Percentiles rank a stretch among this genome's conserved stretches.
These are phyloP conservation scores for Stephanocyclus meneghinianus DNA, from an alignment of 352 stramenopile species.

Conservation along the genomic window DNA sequence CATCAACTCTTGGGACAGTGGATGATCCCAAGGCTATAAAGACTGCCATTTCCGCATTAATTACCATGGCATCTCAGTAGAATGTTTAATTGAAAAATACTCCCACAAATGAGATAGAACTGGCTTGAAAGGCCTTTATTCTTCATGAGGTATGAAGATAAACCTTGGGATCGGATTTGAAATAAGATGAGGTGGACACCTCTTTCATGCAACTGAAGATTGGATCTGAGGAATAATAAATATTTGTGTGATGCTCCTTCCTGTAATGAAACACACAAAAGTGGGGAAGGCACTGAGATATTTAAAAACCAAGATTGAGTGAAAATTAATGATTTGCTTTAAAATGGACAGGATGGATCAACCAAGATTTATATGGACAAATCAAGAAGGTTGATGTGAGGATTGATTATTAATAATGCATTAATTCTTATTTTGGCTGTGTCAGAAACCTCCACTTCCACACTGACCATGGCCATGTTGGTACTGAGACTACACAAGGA, in stretches of 20 bases:
- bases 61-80: constrained; percentile 30
- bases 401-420: constrained; percentile 58
- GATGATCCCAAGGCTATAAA: constrained; percentile 38
- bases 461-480: constrained; percentile 44
- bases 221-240: constrained; percentile 46
- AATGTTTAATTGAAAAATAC: constrained; percentile 20
- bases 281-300: constrained; percentile 30
- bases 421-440: constrained; percentile 60
- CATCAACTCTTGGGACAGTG: constrained; percentile 31
- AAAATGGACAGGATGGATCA: constrained; percentile 57
- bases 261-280: constrained; percentile 1
- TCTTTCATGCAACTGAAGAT: constrained; percentile 36
- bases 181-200: constrained; percentile 48
- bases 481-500: constrained; percentile 53
- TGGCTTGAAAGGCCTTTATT: constrained; percentile 42
- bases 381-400: constrained; percentile 21
- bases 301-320: constrained; percentile 53
- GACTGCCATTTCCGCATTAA: constrained; percentile 30
- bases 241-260: constrained; percentile 7
- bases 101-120: constrained; percentile 39
- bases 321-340: constrained; percentile 50
- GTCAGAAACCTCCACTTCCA: constrained; percentile 47
- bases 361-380: constrained; percentile 54
- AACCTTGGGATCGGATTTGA: constrained; percentile 54
- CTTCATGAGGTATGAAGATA: constrained; percentile 59